Percentiles rank a stretch among this genome's conserved stretches.
Conservation (phyloP, 768 basidiomycete species). For the Sistotremastrum niveocremeum region DNA sequence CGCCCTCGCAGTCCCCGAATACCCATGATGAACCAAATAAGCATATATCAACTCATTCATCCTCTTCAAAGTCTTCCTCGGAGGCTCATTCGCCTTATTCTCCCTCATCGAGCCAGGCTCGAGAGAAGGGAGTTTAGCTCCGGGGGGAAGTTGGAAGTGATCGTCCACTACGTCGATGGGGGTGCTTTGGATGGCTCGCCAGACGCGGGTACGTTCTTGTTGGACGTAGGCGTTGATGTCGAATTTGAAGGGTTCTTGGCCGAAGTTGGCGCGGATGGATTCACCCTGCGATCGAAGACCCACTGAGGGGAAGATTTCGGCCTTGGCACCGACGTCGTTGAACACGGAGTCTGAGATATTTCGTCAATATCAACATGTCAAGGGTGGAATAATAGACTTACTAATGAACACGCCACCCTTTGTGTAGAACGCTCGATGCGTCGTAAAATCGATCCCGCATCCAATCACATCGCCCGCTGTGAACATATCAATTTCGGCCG, state of each 20-base stretch:
- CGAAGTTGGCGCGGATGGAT: slow-evolving; percentile 76
- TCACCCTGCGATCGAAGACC: slow-evolving; percentile 76
- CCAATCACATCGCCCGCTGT: slow-evolving; percentile 80
- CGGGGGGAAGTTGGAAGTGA: not conserved
- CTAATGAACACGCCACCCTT: slow-evolving; percentile 72
- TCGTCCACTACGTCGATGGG: slow-evolving; percentile 11
- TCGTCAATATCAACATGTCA: slow-evolving; percentile 4
- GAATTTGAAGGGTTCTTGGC: slow-evolving; percentile 71
- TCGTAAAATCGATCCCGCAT: slow-evolving; percentile 84
- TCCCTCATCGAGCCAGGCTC: slow-evolving; percentile 18
- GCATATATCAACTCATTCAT: slow-evolving; percentile 63
- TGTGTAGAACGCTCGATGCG: slow-evolving; percentile 73
- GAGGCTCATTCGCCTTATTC: slow-evolving; percentile 37
- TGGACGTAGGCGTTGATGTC: slow-evolving; percentile 84
- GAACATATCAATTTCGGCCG: slow-evolving; percentile 4
- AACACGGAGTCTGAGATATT: slow-evolving; percentile 45
- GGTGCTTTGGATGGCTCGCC: slow-evolving; percentile 52
- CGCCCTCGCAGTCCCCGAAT: slow-evolving; percentile 53
- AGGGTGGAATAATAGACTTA: slow-evolving; percentile 14
- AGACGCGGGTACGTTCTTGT: slow-evolving; percentile 49
- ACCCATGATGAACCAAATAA: slow-evolving; percentile 79
- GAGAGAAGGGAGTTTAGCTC: not conserved
- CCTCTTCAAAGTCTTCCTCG: no score
- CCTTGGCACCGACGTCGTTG: slow-evolving; percentile 52
- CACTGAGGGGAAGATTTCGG: slow-evolving; percentile 72